Base-by-base conservation (phyloP, 768 basidiomycete genomes). In the Lactarius evosmus region DNA sequence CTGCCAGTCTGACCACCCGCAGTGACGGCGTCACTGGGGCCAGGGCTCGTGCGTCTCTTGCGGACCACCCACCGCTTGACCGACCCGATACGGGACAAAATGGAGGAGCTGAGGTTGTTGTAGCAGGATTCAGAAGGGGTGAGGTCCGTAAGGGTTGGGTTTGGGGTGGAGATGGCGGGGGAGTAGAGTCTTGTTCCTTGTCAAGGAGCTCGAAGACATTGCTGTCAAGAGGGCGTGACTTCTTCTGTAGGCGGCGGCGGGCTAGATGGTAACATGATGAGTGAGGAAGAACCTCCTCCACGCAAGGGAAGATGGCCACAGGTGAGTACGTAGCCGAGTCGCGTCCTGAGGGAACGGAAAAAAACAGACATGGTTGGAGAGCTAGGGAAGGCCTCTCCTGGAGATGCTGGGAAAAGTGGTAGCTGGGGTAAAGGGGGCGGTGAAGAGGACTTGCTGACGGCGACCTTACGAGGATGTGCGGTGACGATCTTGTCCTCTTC, bases 401-500 rank as follows among this genome's bases (percentile, higher is more conserved):
- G 67, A 63, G 68, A 64, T 17, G 57, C 59, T 14, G 74, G 53
- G 2, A 71, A 65, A 2, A 67, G 69, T 8, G 82, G 83, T 2
- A 83, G 70, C 0, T 79, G 73, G 7, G 81, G 81, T 3, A 83
- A 77, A 17, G 74, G 74, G 9, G 70, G 73, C 0, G 78, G 77
- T 22, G 75, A 73, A 11, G 70, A 68, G 7, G 44, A 32, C 58
- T 63, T 61, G 65, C 70, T 68, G 76, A 75, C 71, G 1, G 77
- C 77, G 5, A 76, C 72, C n/a, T 79, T 79, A 12, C 83, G 78
- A 14, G 80, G 78, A 33, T 82, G 81, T 2, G 86, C 85, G 1
- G 89, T 91, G 56, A 91, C 84, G 0, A 89, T 91, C 52, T 79
- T 77, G 69, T 91, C 89, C 59, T 89, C 88, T 69, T 89, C 86